Base-by-base conservation (phyloP, 192 early-diverging fungal genomes). In the Backusella australiensis region DNA sequence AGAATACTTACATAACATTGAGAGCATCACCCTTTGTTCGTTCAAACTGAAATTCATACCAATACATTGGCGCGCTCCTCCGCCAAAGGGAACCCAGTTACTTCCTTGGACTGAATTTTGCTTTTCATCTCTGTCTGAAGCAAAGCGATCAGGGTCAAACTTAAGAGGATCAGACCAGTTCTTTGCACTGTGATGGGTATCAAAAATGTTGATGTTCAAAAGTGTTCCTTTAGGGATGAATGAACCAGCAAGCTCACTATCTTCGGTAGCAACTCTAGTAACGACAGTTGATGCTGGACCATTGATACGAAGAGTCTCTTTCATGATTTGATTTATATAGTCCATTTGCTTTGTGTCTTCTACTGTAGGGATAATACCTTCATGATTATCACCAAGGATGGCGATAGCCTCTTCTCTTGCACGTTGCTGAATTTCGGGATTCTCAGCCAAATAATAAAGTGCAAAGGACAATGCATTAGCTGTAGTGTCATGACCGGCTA, bases 41-140 rank as follows among this genome's bases (percentile, higher is more conserved):
- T 85, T 72, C 23, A 92, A 76, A 21, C 83, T 82, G 68, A 91
- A 92, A 68, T 88, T 88, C 86, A 86, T 88, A 34, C 88, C 91
- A 23, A 91, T 82, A 77, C 88, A 91, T 81, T 88, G 83, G 32
- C 86, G 84, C n/a, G 80, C 70, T 12, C 91, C 91, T 14, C 83
- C 81, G 67, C 89, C 85, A 73, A 93, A 93, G 17, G 91, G 83
- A 21, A 90, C 65, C 74, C 82, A 91, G 3, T 82, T 36, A 34
- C 67, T 32, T 14, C 66, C 44, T 7, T 59, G 46, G 8, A 21
- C 19, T 49, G 46, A 21, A 49, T 0, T n/a, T 49, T 49, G 17
- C 19, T 49, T 49, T 49, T 49, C 46, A 49, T 49, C 19, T 49
- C 19, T 49, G 17, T 49, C 46, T 19, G 19, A n/a, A 19, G 75